These are phyloP conservation scores for Talaromyces sp. DNA, from an alignment of 2,329 filamentous ascomycete genomes.

Conservation along the genomic window DNA sequence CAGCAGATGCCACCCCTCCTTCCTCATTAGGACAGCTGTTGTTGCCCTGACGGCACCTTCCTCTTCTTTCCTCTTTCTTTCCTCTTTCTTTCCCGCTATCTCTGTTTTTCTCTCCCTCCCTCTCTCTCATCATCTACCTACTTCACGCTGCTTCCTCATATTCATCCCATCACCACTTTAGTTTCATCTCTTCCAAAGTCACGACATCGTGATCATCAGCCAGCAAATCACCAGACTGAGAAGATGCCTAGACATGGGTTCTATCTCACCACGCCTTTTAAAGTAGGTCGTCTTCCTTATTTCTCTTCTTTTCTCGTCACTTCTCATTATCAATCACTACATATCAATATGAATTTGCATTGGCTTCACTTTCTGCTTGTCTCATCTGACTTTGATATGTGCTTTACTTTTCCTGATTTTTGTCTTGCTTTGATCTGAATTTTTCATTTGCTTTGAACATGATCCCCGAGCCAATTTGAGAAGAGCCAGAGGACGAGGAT, in stretches of 20 bases:
- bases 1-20: neutral
- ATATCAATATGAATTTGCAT: neutral
- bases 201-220: neutral
- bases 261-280: neutral
- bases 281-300: neutral
- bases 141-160: neutral
- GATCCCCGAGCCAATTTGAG: neutral
- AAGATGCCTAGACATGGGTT: neutral
- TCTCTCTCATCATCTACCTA: neutral
- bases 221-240: neutral
- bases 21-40: neutral
- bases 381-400: neutral
- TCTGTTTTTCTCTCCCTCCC: neutral
- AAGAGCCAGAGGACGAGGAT: neutral
- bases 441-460: neutral
- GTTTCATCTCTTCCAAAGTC: neutral
- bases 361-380: neutral
- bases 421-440: neutral
- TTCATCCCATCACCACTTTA: neutral
- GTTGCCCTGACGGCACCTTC: neutral
- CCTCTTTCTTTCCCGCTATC: constrained; percentile 15
- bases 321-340: neutral
- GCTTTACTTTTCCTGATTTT: neutral
- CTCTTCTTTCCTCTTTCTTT: neutral
- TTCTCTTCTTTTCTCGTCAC: neutral